phyloP scores from a whole-genome alignment of 2,329 filamentous ascomycete species.

The Fusarium torreyae region DNA sequence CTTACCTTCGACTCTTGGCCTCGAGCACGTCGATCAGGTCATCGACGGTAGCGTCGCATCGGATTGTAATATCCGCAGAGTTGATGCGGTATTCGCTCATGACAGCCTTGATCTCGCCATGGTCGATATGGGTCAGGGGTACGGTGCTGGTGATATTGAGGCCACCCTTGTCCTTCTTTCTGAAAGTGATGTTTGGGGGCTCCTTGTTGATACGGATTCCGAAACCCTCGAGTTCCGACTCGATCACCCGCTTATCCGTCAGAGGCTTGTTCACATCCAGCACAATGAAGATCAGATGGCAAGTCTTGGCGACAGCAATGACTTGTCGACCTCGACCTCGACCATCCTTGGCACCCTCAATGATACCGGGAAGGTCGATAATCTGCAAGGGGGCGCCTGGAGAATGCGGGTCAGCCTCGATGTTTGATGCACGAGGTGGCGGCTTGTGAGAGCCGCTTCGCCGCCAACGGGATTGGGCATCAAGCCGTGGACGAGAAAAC shows the following conservation, averaged over 20 bases:
- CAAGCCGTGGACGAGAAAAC: slow-evolving; percentile 26
- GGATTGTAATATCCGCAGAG: slow-evolving; percentile 96
- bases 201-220: slow-evolving; percentile 98
- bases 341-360: slow-evolving; percentile 97
- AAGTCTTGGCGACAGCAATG: slow-evolving; percentile 98
- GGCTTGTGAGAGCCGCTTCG: slow-evolving; percentile 12
- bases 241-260: slow-evolving; percentile 96
- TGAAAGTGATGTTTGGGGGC: slow-evolving; percentile 98
- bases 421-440: slow-evolving; percentile 21
- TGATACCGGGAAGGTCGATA: slow-evolving; percentile 98
- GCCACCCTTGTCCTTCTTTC: slow-evolving; percentile 99
- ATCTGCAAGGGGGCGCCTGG: slow-evolving; percentile 93
- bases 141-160: slow-evolving; percentile 97
- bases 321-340: slow-evolving; percentile 98
- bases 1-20: slow-evolving; percentile 81
- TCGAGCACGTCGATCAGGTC: slow-evolving; percentile 97
- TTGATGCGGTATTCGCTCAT: slow-evolving; percentile 98
- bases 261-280: slow-evolving; percentile 98
- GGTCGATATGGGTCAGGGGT: slow-evolving; percentile 90
- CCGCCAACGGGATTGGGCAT: slow-evolving; percentile 34
- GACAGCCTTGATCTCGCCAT: slow-evolving; percentile 97
- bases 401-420: slow-evolving; percentile 41
- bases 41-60: slow-evolving; percentile 97
- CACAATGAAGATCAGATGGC: slow-evolving; percentile 98
- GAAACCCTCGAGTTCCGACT: slow-evolving; percentile 95